Conservation (phyloP, 2,329 filamentous ascomycete species). For the Scedosporium boydii region DNA sequence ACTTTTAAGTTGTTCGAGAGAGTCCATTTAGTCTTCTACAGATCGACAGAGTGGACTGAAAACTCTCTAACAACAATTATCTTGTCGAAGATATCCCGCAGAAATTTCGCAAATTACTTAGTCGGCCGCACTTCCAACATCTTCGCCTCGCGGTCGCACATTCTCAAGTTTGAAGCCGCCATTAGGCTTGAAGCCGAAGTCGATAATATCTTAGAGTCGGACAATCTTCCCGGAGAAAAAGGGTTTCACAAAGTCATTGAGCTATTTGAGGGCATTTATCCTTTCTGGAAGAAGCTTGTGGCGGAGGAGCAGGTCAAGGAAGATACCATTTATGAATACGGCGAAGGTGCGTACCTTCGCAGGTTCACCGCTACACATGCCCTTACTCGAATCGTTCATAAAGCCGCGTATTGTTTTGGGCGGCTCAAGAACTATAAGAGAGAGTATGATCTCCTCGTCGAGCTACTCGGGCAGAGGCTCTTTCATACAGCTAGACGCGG, state of each 20-base stretch:
- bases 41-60: slow-evolving; percentile 94
- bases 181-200: slow-evolving; percentile 73
- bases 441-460: slow-evolving; percentile 65
- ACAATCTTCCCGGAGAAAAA: slow-evolving; percentile 56
- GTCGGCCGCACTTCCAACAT: slow-evolving; percentile 86
- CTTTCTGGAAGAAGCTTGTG: slow-evolving; percentile 69
- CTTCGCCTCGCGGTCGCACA: slow-evolving; percentile 62
- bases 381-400: slow-evolving; percentile 88
- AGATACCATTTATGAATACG: slow-evolving; percentile 64
- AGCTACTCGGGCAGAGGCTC: slow-evolving; percentile 69
- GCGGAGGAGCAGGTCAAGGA: slow-evolving; percentile 71
- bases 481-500: slow-evolving; percentile 82
- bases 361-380: slow-evolving; percentile 88
- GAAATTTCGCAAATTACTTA: slow-evolving; percentile 83
- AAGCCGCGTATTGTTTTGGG: slow-evolving; percentile 68
- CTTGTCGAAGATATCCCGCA: slow-evolving; percentile 75
- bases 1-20: slow-evolving; percentile 80
- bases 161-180: slow-evolving; percentile 85
- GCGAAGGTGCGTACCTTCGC: slow-evolving; percentile 81
- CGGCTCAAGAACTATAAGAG: slow-evolving; percentile 70
- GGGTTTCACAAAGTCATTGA: slow-evolving; percentile 59
- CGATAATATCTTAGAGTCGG: slow-evolving; percentile 74
- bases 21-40: slow-evolving; percentile 91
- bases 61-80: slow-evolving; percentile 95
- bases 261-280: slow-evolving; percentile 65